Evolutionary conservation across 176 grass and related monocot genomes (phyloP), one percentile per base, ranked within the genome.

Genomic region (Zea mays): DNA sequence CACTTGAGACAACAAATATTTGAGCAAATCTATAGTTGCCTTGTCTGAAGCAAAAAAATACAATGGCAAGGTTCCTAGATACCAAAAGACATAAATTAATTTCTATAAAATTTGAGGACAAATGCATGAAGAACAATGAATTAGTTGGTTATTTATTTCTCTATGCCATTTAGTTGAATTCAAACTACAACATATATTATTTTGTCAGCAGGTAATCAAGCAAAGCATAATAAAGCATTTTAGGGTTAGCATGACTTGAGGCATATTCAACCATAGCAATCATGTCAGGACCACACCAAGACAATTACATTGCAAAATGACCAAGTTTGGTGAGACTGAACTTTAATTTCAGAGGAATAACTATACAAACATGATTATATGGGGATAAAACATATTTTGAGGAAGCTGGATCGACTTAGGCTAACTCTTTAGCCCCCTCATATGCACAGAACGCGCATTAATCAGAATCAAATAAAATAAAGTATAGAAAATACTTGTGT

Each of bases 341-440:
- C 9, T 67, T 35, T 68, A 65, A 33, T 49, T 49, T 51, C 37
- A 54, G 44, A 71, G 20, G 56, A 81, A 62, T 58, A 67, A 14
- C 0, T n/a, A 34, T 7, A 42, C 74, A 69, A 77, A 97, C 94
- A 90, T 93, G 84, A 74, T 88, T 97, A 81, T 91, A 82, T 69
- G 84, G 14, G 62, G 65, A 87, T 52, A 93, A 59, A 19, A 88
- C 57, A 80, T 88, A 97, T 74, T 97, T 97, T 61, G 84, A 86
- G 33, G 84, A 88, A 77, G 83, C 79, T 44, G 86, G 47, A 69
- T 97, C 88, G 69, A 77, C 85, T 74, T 93, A 88, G 51, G 79
- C 82, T 67, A 97, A 80, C 77, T 97, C 94, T 72, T 97, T 97
- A 55, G 91, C 78, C 85, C 94, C 94, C 60, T 97, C 94, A 74